Conservation (phyloP, 805 yeast genomes). For the Clavispora fructus region DNA sequence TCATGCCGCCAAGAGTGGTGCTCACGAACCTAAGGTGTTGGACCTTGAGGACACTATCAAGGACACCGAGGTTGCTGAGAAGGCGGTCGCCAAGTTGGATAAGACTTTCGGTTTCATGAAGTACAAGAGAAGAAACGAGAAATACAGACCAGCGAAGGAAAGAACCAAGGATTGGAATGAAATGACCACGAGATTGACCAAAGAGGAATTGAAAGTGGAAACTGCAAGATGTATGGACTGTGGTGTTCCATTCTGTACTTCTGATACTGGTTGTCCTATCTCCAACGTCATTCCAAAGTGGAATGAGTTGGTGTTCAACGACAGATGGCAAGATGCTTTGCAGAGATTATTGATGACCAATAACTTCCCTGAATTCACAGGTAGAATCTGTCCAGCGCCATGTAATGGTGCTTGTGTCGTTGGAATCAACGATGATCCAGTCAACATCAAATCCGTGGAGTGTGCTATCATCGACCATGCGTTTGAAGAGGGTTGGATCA, state of each 20-base stretch:
- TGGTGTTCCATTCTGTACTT: conserved; percentile 98
- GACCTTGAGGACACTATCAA: conserved; percentile 87
- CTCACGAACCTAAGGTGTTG: conserved; percentile 72
- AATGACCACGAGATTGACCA: conserved; percentile 71
- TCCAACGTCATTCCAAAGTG: conserved; percentile 96
- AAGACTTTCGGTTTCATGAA: conserved; percentile 89
- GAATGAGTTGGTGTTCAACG: conserved; percentile 93
- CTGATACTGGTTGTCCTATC: conserved; percentile 97
- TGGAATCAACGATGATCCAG: conserved; percentile 91
- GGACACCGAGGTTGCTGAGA: conserved; percentile 61
- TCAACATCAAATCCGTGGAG: conserved; percentile 93
- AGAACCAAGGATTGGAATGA: conserved; percentile 93
- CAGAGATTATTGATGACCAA: conserved; percentile 91
- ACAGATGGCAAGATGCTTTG: conserved; percentile 90
- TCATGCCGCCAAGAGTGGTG: conserved; percentile 20
- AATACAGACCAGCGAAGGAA: conserved; percentile 69
- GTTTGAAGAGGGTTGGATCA: conserved; percentile 94
- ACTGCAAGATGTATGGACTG: conserved; percentile 99
- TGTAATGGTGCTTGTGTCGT: conserved; percentile 94
- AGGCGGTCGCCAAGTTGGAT: conserved; percentile 61
- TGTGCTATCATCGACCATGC: conserved; percentile 96
- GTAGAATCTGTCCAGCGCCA: conserved; percentile 98
- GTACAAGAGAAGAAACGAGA: conserved; percentile 84
- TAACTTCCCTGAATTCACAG: conserved; percentile 98
- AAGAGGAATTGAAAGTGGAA: conserved; percentile 83